These are phyloP conservation scores for Saturnispora sanitii DNA, from an alignment of 805 yeast species.

Conservation along the genomic window DNA sequence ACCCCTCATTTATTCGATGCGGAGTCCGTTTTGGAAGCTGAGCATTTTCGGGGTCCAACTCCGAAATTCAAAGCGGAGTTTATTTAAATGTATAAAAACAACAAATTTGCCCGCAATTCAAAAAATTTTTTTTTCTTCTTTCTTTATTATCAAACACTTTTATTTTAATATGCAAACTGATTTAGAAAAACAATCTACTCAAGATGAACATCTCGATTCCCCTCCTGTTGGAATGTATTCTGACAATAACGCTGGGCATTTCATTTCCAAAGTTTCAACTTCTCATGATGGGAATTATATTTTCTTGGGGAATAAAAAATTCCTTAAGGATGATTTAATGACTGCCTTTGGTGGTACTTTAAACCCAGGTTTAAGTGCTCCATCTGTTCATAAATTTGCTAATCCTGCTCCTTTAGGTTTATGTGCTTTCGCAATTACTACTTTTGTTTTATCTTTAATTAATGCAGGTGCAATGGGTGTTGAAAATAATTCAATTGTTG, in stretches of 20 bases:
- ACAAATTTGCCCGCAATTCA: neutral
- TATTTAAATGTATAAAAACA: neutral
- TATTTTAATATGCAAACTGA: conserved; percentile 12
- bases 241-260: conserved; percentile 8
- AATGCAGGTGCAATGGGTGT: conserved; percentile 65
- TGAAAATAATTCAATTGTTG: conserved; percentile 46
- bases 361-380: conserved; percentile 57
- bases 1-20: neutral
- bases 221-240: conserved; percentile 19
- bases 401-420: conserved; percentile 73
- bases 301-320: conserved; percentile 63
- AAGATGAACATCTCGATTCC: conserved; percentile 16
- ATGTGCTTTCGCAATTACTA: conserved; percentile 59
- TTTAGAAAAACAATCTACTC: conserved; percentile 16
- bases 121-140: no score
- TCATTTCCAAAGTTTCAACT: conserved; percentile 27
- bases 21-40: neutral
- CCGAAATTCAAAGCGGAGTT: neutral
- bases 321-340: conserved; percentile 47
- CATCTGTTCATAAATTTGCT: conserved; percentile 51
- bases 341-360: conserved; percentile 77
- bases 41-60: neutral
- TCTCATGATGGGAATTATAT: conserved; percentile 56
- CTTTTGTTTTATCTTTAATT: conserved; percentile 53
- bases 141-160: no score